Evolutionary conservation across 2,329 filamentous ascomycete species (phyloP), one percentile per base, ranked within the genome.

Genomic region (Aureobasidium sp.): DNA sequence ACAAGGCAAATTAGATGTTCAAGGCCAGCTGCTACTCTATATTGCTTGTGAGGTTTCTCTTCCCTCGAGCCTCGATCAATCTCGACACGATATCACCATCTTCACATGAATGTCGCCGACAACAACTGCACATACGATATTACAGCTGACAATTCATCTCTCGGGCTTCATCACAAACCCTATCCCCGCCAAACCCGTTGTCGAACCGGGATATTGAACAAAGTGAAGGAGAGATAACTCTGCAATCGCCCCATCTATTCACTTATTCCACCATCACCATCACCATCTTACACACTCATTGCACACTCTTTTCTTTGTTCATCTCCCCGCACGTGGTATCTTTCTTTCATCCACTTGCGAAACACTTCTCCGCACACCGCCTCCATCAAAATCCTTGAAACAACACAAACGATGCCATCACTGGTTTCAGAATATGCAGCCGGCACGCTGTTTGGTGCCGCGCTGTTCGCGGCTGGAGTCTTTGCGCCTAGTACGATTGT

Each of bases 391-490:
- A 14, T 11, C 21, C n/a, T 39, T n/a, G 3, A 32, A 32, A 54
- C 51, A 54, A n/a, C 25, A 45, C 29, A 9, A 57, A 42, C 21
- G 32, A 59, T 59, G 57, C 34, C 57, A 41, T 42, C 57, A 10
- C 29, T 59, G 34, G 34, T 61, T 41, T 45, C 50, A 25, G 59
- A 61, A 16, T 61, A 61, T 54, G 49, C 45, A 21, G 63, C 66
- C 10, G 86, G 86, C 29, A 79, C 78, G 44, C 76, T 79, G 49
- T 88, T 88, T 66, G 86, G 86, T 50, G 81, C 81, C 11, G 82
- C 85, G 61, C 77, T 88, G 47, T 77, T 82, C 36, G 80, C 79
- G 3, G 79, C 85, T 1, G 85, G 85, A 34, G 82, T 88, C 61
- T 82, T 82, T 67, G 75, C 57, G 25, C 85, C 86, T 0, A 74